Evolutionary conservation across 306 rosid species (phyloP).

Genomic region (Cercis canadensis): DNA sequence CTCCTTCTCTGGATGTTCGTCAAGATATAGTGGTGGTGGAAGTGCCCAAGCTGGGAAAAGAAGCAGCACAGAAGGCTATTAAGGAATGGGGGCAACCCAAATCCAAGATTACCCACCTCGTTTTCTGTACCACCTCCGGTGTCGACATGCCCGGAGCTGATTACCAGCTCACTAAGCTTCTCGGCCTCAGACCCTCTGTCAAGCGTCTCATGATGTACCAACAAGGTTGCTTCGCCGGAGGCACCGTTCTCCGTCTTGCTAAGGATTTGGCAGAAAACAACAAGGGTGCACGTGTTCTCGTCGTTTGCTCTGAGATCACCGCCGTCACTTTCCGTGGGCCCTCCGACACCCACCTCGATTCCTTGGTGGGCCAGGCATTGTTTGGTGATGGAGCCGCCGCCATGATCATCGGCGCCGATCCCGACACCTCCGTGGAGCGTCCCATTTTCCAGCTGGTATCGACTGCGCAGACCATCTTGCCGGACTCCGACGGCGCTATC

Average conservation of each 20-base stretch:
- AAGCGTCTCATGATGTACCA: constrained; percentile 74
- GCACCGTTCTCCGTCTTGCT: constrained; percentile 67
- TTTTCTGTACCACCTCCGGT: constrained; percentile 71
- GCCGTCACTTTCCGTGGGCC: constrained; percentile 76
- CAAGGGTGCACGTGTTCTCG: constrained; percentile 59
- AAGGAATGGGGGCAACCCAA: constrained; percentile 76
- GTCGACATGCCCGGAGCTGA: constrained; percentile 77
- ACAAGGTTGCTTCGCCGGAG: constrained; percentile 73
- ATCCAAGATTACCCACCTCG: constrained; percentile 63
- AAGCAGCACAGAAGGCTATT: constrained; percentile 60
- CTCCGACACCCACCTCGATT: constrained; percentile 56
- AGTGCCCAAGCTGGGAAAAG: constrained; percentile 64
- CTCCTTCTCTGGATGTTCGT: constrained; percentile 61
- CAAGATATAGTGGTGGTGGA: constrained; percentile 68
- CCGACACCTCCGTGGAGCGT: constrained; percentile 40
- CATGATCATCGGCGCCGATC: constrained; percentile 55
- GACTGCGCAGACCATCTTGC: constrained; percentile 55
- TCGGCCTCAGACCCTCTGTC: constrained; percentile 63
- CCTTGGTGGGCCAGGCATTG: constrained; percentile 60
- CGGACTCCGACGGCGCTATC: constrained; percentile 63
- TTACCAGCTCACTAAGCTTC: constrained; percentile 63
- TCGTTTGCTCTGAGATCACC: constrained; percentile 70
- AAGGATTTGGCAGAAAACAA: constrained; percentile 72
- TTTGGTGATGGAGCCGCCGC: constrained; percentile 69
- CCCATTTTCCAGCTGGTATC: constrained; percentile 53